Evolutionary conservation across 2,329 filamentous ascomycete species (phyloP), one percentile per base, ranked within the genome.

Genomic region (Lachnum nothofagi): DNA sequence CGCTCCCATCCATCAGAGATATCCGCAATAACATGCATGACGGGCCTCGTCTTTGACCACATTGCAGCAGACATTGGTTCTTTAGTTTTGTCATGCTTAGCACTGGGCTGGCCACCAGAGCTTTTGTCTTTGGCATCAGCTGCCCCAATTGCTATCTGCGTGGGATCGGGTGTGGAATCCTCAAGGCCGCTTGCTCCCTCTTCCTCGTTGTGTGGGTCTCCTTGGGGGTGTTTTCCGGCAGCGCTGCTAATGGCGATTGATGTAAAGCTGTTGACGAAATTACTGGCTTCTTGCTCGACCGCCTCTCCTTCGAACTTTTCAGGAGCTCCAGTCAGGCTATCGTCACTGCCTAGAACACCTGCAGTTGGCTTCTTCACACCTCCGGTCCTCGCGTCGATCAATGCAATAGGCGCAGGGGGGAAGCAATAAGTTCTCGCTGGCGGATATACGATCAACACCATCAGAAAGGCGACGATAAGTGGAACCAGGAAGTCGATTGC

Each of bases 1-100:
- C 74, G 63, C 49, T 78, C 75, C 69, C 72, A 79, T 0, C 72
- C 76, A 52, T 80, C 77, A 14, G 70, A 63, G 8, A 73, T 55
- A 35, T 75, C 73, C 0, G 72, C 69, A 4, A 80, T 61, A 0
- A 67, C 63, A 46, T 75, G 75, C 42, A 54, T 51, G 1, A 53
- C 46, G n/a, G 54, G 56, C 38, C 52, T 54, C 1, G 49, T 46
- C 25, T 55, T 57, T 3, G 41, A 46, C 54, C 56, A 59, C 37
- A 59, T 45, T 1, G 51, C 41, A 16, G 54, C 46, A 14, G 54
- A 52, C 46, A 57, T 51, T 3, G 56, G 54, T 27, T 52, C 44
- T 34, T 55, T 46, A 4, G 56, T 59, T 19, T 59, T 53, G 41
- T 57, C 50, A n/a, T 54, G 41, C 1, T 38, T 27, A 6, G 51